Evolutionary conservation across 2,329 filamentous ascomycete species (phyloP), one percentile per base, ranked within the genome.

Genomic region (Ceratocystiopsis minuta): DNA sequence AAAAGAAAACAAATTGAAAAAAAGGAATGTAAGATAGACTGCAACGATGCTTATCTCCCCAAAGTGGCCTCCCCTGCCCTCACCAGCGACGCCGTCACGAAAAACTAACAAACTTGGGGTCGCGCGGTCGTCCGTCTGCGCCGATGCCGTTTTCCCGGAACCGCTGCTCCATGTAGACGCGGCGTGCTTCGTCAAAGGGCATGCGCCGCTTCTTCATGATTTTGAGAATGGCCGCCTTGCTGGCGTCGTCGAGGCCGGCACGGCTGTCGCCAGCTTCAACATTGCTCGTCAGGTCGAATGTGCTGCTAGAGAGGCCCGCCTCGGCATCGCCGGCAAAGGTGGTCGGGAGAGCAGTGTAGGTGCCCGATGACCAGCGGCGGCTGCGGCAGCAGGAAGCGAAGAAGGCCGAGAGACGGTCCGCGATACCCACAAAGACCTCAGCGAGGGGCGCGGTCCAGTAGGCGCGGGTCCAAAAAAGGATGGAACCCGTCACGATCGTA

Each of bases 21-120:
- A 32, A 16, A 16, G 37, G 42, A 38, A n/a, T 3, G 31, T 16
- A 20, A 20, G 17, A 18, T 32, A 18, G 16, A 33, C 17, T 39
- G 33, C 39, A 37, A 17, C n/a, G 7, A 28, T 28, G 7, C 24
- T 28, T 28, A n/a, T 10, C 5, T 28, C 5, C 24, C 4, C n/a
- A 39, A 37, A 43, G 28, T 15, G 14, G 16, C 20, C 14, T 16
- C 17, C 24, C 14, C 16, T 17, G 12, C 32, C 32, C 9, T 18
- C n/a, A n/a, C n/a, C n/a, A n/a, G n/a, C 11, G 10, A 7, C 15
- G 9, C 2, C 13, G 15, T 69, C 55, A 81, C 45, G 78, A 83
- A 61, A 96, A 96, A 56, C 83, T 92, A 45, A 96, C 86, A 56
- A 94, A 93, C 65, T 95, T 95, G 47, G 87, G 86, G 64, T 96